phyloP scores from a whole-genome alignment of 2,329 filamentous ascomycete genomes.

The Sarocladium kiliense region DNA sequence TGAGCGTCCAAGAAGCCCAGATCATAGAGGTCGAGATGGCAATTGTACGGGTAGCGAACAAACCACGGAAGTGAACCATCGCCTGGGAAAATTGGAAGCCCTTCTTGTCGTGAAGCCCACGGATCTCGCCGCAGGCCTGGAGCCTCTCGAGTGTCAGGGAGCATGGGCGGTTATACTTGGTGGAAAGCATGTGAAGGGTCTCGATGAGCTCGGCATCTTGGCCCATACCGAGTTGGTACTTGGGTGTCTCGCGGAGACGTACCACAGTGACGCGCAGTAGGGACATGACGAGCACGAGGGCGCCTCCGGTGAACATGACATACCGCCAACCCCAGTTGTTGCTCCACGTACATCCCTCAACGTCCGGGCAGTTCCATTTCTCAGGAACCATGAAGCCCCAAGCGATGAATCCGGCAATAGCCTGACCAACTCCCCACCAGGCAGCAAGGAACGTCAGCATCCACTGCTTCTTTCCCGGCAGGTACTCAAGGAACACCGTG shows the following conservation, averaged over 20 bases:
- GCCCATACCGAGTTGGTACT: constrained; percentile 40
- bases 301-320: constrained; percentile 39
- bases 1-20: constrained; percentile 64
- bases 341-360: constrained; percentile 38
- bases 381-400: constrained; percentile 45
- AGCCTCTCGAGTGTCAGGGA: constrained; percentile 40
- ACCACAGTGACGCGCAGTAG: constrained; percentile 40
- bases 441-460: constrained; percentile 39
- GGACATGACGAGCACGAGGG: constrained; percentile 37
- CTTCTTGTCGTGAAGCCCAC: constrained; percentile 27
- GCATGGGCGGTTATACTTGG: constrained; percentile 32
- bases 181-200: constrained; percentile 44
- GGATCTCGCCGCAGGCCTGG: constrained; percentile 38
- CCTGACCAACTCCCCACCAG: constrained; percentile 49
- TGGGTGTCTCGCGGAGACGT: constrained; percentile 42
- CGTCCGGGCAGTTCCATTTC: constrained; percentile 34
- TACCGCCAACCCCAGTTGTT: constrained; percentile 48
- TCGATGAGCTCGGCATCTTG: constrained; percentile 43
- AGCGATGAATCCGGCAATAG: constrained; percentile 38
- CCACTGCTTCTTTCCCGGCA: constrained; percentile 42
- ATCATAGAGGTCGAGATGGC: constrained; percentile 58
- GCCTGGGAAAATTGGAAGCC: constrained; percentile 27
- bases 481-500: constrained; percentile 47
- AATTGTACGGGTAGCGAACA: constrained; percentile 58
- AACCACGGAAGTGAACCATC: constrained; percentile 53